Evolutionary conservation across 352 stramenopile genomes (phyloP), one percentile per base, ranked within the genome.

Genomic region (Phytophthora rubi): DNA sequence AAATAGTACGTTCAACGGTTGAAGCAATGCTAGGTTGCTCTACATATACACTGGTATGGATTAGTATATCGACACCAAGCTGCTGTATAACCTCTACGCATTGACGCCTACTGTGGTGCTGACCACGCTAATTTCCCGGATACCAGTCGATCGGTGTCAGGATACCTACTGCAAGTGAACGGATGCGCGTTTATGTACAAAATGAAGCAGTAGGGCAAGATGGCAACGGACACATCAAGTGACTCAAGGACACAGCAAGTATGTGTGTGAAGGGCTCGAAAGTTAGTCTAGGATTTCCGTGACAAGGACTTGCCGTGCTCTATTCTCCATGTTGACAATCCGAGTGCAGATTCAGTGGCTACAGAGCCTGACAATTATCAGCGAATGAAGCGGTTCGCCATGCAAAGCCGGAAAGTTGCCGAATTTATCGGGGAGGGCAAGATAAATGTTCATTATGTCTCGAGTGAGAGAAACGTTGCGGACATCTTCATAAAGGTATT

Each of bases 111-210:
- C 15, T 42, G 55, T 28, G 57, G 56, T 28, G 30, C 30, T 18
- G 60, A 60, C 30, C 60, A 67, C 30, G 37, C 39, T 2, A 59
- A 54, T 26, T 54, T 15, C 37, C 23, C 37, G 9, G 60, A 59
- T 54, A 67, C 39, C 2, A 67, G 60, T 26, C 60, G 60, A 4
- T 67, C 60, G 7, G 26, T 55, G 12, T 55, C 49, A 5, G 60
- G 23, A 1, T 60, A 67, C 39, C 4, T 60, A 23, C 6, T 67
- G 16, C 49, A 6, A 6, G 26, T 60, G 26, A 67, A 67, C 28
- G 26, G 37, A 2, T 60, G 26, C 8, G 16, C 15, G 9, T 54
- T 67, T 15, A 23, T 55, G 35, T 66, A 53, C 9, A 52, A 53
- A 15, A 66, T 35, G 10, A 59, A 66, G 35, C 48, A 59, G 12